Conservation (phyloP, 1,139 yeast genomes). For the Pichia sp. region DNA sequence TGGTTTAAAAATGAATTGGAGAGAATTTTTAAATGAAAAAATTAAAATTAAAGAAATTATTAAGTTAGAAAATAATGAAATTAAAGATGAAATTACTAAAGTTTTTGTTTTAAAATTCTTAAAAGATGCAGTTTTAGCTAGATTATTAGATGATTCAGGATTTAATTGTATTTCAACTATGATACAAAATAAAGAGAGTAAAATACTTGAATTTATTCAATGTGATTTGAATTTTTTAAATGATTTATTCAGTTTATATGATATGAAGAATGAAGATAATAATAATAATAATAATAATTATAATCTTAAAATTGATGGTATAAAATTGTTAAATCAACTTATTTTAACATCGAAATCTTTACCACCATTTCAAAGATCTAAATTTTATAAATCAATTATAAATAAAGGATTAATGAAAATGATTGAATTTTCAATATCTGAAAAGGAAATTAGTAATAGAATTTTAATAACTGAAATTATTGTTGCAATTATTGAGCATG, state of each 20-base stretch:
- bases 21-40: slow-evolving; percentile 54
- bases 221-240: slow-evolving; percentile 44
- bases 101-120: slow-evolving; percentile 75
- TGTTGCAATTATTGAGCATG: slow-evolving; percentile 79
- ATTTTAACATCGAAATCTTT: slow-evolving; percentile 66
- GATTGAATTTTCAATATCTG: slow-evolving; percentile 65
- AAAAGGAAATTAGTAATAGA: slow-evolving; percentile 44
- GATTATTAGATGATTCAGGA: slow-evolving; percentile 76
- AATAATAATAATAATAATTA: slow-evolving; percentile 5
- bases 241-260: slow-evolving; percentile 54
- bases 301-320: slow-evolving; percentile 57
- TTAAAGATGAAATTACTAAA: slow-evolving; percentile 55
- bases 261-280: slow-evolving; percentile 33
- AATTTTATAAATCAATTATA: slow-evolving; percentile 59
- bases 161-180: slow-evolving; percentile 57
- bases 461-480: slow-evolving; percentile 72
- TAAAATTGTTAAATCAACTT: slow-evolving; percentile 75
- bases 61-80: slow-evolving; percentile 47
- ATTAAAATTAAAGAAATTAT: slow-evolving; percentile 66
- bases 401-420: slow-evolving; percentile 65
- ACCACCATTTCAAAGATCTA: slow-evolving; percentile 57
- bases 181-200: slow-evolving; percentile 64
- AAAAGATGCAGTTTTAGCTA: slow-evolving; percentile 78
- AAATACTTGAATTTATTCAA: slow-evolving; percentile 62
- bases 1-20: slow-evolving; percentile 67